A percentile compares a stretch with the other conserved stretches of the same genome.
phyloP scores from a whole-genome alignment of 192 early-diverging fungal genomes.

The Podila clonocystis region DNA sequence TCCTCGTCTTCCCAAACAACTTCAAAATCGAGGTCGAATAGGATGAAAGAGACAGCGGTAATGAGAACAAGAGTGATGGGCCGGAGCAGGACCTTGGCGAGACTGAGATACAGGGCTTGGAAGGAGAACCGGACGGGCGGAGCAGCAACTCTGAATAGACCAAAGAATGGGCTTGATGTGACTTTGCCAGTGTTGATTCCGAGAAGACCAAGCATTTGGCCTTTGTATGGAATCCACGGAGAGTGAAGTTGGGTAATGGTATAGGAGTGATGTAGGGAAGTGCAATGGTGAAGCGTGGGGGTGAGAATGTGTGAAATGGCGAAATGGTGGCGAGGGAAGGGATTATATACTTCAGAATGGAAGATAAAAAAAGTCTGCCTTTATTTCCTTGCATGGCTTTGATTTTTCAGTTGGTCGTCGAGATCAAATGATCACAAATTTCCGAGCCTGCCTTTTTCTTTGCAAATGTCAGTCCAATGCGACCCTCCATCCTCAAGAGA shows the following conservation, averaged over 20 bases:
- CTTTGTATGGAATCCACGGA: neutral
- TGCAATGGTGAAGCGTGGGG: no score
- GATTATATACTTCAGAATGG: no score
- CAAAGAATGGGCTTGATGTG: slow-evolving; percentile 32
- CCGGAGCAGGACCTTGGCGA: slow-evolving; percentile 31
- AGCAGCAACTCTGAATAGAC: slow-evolving; percentile 27
- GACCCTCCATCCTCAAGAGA: neutral
- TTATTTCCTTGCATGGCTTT: no score
- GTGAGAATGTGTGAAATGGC: no score
- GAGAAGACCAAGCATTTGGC: slow-evolving; percentile 47
- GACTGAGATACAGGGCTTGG: slow-evolving; percentile 16
- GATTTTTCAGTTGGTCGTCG: no score
- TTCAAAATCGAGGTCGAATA: slow-evolving; percentile 41
- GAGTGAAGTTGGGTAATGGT: no score
- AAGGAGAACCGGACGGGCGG: slow-evolving; percentile 32
- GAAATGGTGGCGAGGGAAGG: no score
- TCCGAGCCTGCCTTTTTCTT: neutral
- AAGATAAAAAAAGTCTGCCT: no score
- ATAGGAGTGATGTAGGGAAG: no score
- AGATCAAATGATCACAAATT: no score
- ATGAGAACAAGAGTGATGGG: slow-evolving; percentile 23
- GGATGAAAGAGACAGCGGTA: slow-evolving; percentile 24
- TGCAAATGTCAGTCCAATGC: neutral
- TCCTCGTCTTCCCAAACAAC: slow-evolving; percentile 41
- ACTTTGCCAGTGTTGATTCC: slow-evolving; percentile 39